Evolutionary conservation across 257 asterid species (phyloP).

Genomic region (Ilex asprella): DNA sequence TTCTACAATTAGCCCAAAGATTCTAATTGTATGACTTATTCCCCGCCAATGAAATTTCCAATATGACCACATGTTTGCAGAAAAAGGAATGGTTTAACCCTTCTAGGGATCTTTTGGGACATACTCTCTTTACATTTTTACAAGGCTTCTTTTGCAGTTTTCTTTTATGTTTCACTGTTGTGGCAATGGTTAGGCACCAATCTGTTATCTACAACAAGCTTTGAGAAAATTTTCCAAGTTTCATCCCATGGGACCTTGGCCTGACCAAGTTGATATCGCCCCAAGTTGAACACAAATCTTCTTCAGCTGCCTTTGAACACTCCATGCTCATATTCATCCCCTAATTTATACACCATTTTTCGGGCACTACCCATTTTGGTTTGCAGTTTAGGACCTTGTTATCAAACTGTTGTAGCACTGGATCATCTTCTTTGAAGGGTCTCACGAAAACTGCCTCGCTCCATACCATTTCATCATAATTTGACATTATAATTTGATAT

Average conservation of each 20-base stretch:
- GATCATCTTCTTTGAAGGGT: conserved; percentile 28
- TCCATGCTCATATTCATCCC: conserved; percentile 6
- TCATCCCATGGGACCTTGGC: conserved; percentile 25
- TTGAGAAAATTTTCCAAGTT: conserved; percentile 18
- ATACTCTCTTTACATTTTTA: too few species aligned
- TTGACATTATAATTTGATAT: too few species aligned
- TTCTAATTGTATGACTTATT: too few species aligned
- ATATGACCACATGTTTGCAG: too few species aligned
- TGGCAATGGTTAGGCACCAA: conserved; percentile 9
- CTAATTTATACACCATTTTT: conserved; percentile 39
- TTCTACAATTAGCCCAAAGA: too few species aligned
- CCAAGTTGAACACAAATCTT: conserved; percentile 21
- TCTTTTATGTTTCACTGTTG: conserved; percentile 5
- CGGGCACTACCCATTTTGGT: conserved; percentile 23
- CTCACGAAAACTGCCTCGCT: conserved; percentile 24
- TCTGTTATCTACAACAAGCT: conserved; percentile 8
- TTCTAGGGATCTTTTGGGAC: too few species aligned
- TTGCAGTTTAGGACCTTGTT: conserved; percentile 23
- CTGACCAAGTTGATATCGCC: conserved; percentile 33
- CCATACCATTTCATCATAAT: not conserved
- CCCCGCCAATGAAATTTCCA: too few species aligned
- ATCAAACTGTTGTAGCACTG: conserved; percentile 31
- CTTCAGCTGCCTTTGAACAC: conserved; percentile 1
- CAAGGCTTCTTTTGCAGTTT: too few species aligned
- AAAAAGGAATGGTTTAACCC: too few species aligned